A percentile compares a stretch with the other conserved stretches of the same genome.
These are phyloP conservation scores for Russula sp. DNA, from an alignment of 768 basidiomycete species.

Conservation along the genomic window DNA sequence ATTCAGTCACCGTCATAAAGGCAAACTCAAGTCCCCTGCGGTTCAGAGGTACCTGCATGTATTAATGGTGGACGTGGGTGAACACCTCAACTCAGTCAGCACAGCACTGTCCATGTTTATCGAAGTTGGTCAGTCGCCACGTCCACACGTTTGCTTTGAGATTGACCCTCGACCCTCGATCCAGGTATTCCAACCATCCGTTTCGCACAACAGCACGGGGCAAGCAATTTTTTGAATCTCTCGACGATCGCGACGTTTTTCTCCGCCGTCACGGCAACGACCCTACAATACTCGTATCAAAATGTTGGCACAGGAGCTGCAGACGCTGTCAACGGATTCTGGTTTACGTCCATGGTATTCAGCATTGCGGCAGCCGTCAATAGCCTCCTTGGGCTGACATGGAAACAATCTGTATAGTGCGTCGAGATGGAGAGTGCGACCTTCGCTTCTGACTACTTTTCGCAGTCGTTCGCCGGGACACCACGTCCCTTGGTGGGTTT, in stretches of 20 bases:
- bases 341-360: conserved; percentile 71
- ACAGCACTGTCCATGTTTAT: conserved; percentile 63
- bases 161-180: not conserved
- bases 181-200: conserved; percentile 69
- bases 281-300: conserved; percentile 60
- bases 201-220: conserved; percentile 67
- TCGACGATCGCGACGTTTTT: conserved; percentile 76
- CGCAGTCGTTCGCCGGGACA: conserved; percentile 67
- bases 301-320: conserved; percentile 34
- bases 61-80: conserved; percentile 61
- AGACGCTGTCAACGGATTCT: conserved; percentile 60
- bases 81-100: conserved; percentile 63
- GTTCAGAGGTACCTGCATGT: conserved; percentile 72
- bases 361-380: conserved; percentile 80
- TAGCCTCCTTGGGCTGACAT: conserved; percentile 63
- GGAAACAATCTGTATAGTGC: conserved; percentile 80
- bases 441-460: not conserved
- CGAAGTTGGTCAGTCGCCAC: conserved; percentile 52
- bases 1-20: conserved; percentile 28
- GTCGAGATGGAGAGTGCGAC: conserved; percentile 27
- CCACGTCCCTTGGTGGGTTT: conserved; percentile 75
- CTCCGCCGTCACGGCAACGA: conserved; percentile 67
- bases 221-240: conserved; percentile 63
- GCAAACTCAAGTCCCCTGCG: conserved; percentile 65
- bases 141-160: conserved; percentile 2